Evolutionary conservation across 768 basidiomycete species (phyloP), one percentile per base, ranked within the genome.

Genomic region (Rhodotorula paludigena): DNA sequence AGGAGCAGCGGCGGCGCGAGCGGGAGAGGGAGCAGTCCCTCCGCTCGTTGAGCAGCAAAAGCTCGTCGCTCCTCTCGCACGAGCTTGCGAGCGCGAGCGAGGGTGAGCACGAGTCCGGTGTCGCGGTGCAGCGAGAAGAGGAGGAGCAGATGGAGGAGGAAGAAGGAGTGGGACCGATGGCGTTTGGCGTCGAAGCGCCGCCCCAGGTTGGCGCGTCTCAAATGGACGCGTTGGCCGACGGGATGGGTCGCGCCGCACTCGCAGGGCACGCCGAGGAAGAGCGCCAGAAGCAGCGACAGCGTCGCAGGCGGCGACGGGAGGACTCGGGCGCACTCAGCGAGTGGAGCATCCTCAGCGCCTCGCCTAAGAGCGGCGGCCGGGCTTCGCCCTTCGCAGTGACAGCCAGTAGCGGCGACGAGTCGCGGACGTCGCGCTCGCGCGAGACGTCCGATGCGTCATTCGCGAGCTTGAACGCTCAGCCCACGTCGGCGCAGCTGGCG

Each of bases 361-460:
- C n/a, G n/a, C n/a, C n/a, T n/a, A n/a, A n/a, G n/a, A n/a, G n/a
- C n/a, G n/a, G n/a, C 33, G 33, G 16, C 21, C 20, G 28, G 45
- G 48, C 38, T n/a, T 44, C 36, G 8, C 12, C 14, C 21, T 28
- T 5, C 20, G n/a, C 10, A n/a, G 51, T 32, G 23, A 18, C 33
- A 28, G 8, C 30, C 33, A 16, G 30, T 28, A 5, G 18, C 16
- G 38, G 18, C 48, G 39, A 21, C 41, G 32, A 49, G 57, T 41
- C 8, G n/a, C 23, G 45, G 45, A 47, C 23, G 23, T 2, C 25
- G 42, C 57, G 54, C 45, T 36, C 36, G 52, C 41, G 58, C 36
- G 63, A 47, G n/a, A 21, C 52, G 57, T 63, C 62, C 32, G 67
- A 68, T 32, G 57, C 52, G 11, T 55, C 51, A 12, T 69, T 61